A percentile compares a stretch with the other conserved stretches of the same genome.
phyloP scores from a whole-genome alignment of 2,329 filamentous ascomycete species.

The Waltergamsia citrina region DNA sequence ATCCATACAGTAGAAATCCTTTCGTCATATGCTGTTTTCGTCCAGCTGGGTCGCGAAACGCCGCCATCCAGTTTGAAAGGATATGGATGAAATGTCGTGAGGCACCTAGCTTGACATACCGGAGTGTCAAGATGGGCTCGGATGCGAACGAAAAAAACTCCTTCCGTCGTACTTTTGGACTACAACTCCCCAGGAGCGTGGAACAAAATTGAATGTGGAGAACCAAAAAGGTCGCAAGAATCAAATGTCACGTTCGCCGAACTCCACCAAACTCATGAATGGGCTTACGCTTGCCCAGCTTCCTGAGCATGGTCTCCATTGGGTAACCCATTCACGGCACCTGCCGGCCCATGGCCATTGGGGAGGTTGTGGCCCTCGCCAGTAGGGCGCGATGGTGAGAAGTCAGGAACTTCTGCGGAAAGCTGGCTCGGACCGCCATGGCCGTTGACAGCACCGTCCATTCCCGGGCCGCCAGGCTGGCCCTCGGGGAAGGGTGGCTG shows the following conservation, averaged over 20 bases:
- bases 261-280: neutral
- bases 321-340: neutral
- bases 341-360: constrained; percentile 10
- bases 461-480: constrained; percentile 2
- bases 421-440: constrained; percentile 7
- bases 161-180: no score
- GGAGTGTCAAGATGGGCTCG: no score
- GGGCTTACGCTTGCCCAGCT: neutral
- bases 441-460: constrained; percentile 4
- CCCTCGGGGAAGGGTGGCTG: neutral
- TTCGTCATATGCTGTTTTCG: no score
- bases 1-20: no score
- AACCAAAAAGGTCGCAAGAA: no score
- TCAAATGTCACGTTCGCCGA: no score
- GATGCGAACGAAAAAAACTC: no score
- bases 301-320: neutral
- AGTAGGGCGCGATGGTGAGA: constrained; percentile 8
- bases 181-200: no score
- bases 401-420: constrained; percentile 14
- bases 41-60: no score
- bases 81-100: no score
- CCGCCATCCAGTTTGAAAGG: no score
- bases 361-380: constrained; percentile 1
- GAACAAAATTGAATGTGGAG: neutral
- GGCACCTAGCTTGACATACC: no score